Percentiles rank a stretch among this genome's conserved stretches.
Evolutionary conservation across 306 rosid species (phyloP).

Genomic region (Hylodesmum podocarpum): DNA sequence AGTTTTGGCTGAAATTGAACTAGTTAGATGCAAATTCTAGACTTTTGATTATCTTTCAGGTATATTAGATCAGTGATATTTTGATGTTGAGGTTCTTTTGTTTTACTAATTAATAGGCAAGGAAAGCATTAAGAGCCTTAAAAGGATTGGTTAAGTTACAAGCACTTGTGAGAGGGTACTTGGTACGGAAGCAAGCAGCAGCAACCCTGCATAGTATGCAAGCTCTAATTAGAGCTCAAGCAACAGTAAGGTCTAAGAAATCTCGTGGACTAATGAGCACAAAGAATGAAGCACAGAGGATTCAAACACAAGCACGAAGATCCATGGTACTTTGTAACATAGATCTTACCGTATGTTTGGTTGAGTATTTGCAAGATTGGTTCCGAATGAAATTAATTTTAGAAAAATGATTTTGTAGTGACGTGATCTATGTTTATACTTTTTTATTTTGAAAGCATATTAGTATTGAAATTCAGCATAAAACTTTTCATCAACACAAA

Average conservation of each 20-base stretch:
- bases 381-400: no score
- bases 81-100: not conserved
- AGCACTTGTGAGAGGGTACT: slow-evolving; percentile 85
- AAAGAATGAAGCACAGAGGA: slow-evolving; percentile 39
- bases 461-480: no score
- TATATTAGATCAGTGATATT: not conserved
- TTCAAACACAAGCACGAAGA: slow-evolving; percentile 61
- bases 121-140: slow-evolving; percentile 85
- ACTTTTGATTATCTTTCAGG: not conserved
- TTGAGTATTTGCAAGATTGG: no score
- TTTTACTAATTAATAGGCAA: slow-evolving; percentile 56
- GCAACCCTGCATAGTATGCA: slow-evolving; percentile 90
- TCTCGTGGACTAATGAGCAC: slow-evolving; percentile 36
- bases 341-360: no score
- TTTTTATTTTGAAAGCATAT: no score
- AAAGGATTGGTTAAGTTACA: slow-evolving; percentile 92
- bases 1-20: not conserved
- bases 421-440: no score
- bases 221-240: slow-evolving; percentile 92
- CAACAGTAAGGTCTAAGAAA: slow-evolving; percentile 78
- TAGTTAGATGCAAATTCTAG: not conserved
- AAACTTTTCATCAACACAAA: no score
- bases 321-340: slow-evolving; percentile 47
- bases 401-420: no score
- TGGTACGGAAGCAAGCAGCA: slow-evolving; percentile 83